These are phyloP conservation scores for Galeopsis tetrahit DNA, from an alignment of 257 asterid species.

Conservation along the genomic window DNA sequence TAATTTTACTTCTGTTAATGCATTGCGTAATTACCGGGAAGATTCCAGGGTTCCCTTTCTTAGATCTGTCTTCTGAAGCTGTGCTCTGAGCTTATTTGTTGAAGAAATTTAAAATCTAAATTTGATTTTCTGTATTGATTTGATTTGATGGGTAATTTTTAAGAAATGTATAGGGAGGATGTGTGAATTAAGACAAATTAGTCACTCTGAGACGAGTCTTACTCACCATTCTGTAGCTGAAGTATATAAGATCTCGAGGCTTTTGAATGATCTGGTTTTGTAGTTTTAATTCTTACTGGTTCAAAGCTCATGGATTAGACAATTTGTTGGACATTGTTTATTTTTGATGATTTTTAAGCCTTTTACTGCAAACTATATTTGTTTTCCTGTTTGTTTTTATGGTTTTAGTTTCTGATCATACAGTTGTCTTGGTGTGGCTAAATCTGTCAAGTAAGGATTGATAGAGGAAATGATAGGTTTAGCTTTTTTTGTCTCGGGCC, in stretches of 20 bases:
- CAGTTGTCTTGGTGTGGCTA: conserved; percentile 6
- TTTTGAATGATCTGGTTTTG: no score
- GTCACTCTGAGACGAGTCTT: neutral
- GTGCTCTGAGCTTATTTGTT: neutral
- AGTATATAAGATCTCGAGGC: no score
- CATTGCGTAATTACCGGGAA: conserved; percentile 17
- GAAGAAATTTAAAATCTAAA: conserved; percentile 6
- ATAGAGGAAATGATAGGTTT: neutral
- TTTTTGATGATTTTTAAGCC: neutral
- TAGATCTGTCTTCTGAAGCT: conserved; percentile 36
- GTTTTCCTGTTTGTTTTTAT: neutral
- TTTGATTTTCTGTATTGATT: conserved; percentile 1
- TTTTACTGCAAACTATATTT: neutral
- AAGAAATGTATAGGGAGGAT: neutral
- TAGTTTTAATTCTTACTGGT: no score
- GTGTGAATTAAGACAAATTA: neutral
- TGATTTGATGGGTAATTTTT: conserved; percentile 22
- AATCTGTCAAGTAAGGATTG: neutral
- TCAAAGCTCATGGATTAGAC: neutral
- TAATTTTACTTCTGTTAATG: conserved; percentile 25
- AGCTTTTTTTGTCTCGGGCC: conserved; percentile 5
- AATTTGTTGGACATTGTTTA: neutral
- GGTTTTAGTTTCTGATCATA: neutral
- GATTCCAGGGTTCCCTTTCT: conserved; percentile 6
- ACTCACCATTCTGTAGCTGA: no score